Conservation (phyloP, 257 asterid genomes). For the Mentha longifolia region DNA sequence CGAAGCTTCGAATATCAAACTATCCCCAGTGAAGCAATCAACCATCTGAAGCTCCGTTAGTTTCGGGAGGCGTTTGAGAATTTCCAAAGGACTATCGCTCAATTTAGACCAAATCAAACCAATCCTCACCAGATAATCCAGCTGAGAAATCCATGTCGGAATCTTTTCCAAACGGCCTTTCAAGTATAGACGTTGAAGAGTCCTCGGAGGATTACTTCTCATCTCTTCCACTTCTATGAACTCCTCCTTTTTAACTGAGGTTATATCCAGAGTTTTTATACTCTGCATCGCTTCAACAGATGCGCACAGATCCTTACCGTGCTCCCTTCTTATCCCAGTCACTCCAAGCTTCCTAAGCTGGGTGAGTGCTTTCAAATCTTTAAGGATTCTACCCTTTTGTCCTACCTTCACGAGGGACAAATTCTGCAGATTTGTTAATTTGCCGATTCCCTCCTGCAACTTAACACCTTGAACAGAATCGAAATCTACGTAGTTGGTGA, state of each 20-base stretch:
- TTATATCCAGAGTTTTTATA: slow-evolving; percentile 36
- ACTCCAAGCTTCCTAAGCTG: slow-evolving; percentile 50
- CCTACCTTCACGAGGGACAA: slow-evolving; percentile 41
- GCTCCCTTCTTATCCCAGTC: slow-evolving; percentile 32
- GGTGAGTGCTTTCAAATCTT: slow-evolving; percentile 32
- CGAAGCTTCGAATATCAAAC: slow-evolving; percentile 30
- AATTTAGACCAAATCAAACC: slow-evolving; percentile 33
- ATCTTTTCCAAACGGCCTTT: slow-evolving; percentile 35
- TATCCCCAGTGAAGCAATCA: slow-evolving; percentile 29
- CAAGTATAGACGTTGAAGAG: slow-evolving; percentile 40
- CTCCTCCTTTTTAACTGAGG: slow-evolving; percentile 33
- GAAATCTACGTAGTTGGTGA: neutral
- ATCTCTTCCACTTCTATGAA: slow-evolving; percentile 29
- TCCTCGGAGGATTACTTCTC: slow-evolving; percentile 22
- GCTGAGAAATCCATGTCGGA: slow-evolving; percentile 37
- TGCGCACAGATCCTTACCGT: slow-evolving; percentile 33
- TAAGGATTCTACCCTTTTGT: slow-evolving; percentile 25
- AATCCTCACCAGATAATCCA: slow-evolving; percentile 27
- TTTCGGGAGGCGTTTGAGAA: slow-evolving; percentile 31
- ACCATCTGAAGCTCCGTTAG: slow-evolving; percentile 41
- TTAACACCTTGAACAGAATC: slow-evolving; percentile 33
- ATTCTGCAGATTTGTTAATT: slow-evolving; percentile 31
- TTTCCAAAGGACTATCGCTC: slow-evolving; percentile 32
- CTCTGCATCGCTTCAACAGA: slow-evolving; percentile 36
- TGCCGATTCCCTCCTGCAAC: slow-evolving; percentile 28